Percentiles rank a stretch among this genome's conserved stretches.
These are phyloP conservation scores for Mycogone perniciosa DNA, from an alignment of 2,329 filamentous ascomycete genomes.

Conservation along the genomic window DNA sequence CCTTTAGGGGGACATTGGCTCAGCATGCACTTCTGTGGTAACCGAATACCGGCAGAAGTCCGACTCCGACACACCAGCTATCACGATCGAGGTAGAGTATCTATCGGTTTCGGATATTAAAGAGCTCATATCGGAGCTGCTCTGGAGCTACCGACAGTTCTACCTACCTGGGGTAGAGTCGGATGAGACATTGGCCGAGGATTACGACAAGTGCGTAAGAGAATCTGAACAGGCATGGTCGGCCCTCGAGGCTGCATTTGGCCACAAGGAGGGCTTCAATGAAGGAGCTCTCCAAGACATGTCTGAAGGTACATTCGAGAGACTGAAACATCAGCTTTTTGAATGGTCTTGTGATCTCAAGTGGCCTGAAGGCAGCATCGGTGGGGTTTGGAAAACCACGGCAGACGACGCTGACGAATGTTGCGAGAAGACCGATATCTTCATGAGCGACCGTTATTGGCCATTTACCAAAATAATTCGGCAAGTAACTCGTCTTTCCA, in stretches of 20 bases:
- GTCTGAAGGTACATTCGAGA: conserved; percentile 21
- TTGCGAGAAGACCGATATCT: conserved; percentile 22
- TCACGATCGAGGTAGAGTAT: conserved; percentile 29
- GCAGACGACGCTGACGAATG: conserved; percentile 27
- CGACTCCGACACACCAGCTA: conserved; percentile 18
- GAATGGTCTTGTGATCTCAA: conserved; percentile 24
- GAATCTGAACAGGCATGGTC: conserved; percentile 37
- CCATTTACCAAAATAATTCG: conserved; percentile 32
- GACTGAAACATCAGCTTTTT: conserved; percentile 20
- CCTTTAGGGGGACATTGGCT: conserved; percentile 23
- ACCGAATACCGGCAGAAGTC: conserved; percentile 29
- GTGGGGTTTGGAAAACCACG: conserved; percentile 24
- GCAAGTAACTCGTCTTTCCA: conserved; percentile 12
- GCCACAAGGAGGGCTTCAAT: conserved; percentile 22
- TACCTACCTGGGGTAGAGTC: conserved; percentile 21
- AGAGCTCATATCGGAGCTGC: conserved; percentile 24
- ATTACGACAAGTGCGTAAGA: conserved; percentile 21
- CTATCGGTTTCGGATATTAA: conserved; percentile 21
- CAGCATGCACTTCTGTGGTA: conserved; percentile 29
- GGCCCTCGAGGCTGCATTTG: conserved; percentile 29
- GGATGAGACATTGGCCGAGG: conserved; percentile 16
- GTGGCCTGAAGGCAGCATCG: conserved; percentile 22
- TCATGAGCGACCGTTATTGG: conserved; percentile 29
- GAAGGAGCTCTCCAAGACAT: conserved; percentile 19
- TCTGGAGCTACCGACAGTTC: conserved; percentile 27